A percentile compares a stretch with the other conserved stretches of the same genome.
Evolutionary conservation across 129 eudicot genomes (phyloP).

Genomic region (Calendula officinalis): DNA sequence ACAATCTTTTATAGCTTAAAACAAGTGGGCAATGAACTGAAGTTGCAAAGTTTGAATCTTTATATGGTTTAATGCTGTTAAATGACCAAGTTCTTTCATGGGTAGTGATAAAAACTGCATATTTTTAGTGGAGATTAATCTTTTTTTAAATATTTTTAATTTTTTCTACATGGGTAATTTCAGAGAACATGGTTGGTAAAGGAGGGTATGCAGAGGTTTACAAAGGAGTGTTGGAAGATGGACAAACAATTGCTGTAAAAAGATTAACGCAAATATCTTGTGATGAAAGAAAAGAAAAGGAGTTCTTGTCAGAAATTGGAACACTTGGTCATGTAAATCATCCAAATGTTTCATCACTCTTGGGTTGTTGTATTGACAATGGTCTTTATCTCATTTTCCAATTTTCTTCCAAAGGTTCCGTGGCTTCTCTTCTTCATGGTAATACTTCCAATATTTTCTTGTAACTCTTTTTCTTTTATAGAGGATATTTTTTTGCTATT

Average conservation of each 20-base stretch:
- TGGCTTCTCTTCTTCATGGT: constrained; percentile 98
- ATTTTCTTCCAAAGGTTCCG: constrained; percentile 90
- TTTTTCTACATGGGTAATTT: constrained; percentile 19
- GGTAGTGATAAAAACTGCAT: constrained; percentile 11
- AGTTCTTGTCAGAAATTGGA: constrained; percentile 93
- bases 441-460: constrained; percentile 19
- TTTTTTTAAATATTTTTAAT: constrained; percentile 9
- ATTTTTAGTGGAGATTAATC: constrained; percentile 5
- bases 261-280: constrained; percentile 53
- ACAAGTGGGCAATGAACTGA: constrained; percentile 10
- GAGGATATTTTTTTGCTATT: neutral
- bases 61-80: constrained; percentile 15
- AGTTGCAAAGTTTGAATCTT: constrained; percentile 23
- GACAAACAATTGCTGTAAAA: constrained; percentile 86
- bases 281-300: constrained; percentile 95
- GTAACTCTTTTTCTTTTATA: neutral
- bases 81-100: constrained; percentile 12
- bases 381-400: constrained; percentile 93
- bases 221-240: constrained; percentile 77
- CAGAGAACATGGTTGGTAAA: constrained; percentile 92
- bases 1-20: neutral
- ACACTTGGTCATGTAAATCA: constrained; percentile 90
- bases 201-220: constrained; percentile 99
- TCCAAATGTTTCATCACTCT: constrained; percentile 81
- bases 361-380: constrained; percentile 94